Evolutionary conservation across 306 rosid genomes (phyloP).

Genomic region (Hylodesmum podocarpum): DNA sequence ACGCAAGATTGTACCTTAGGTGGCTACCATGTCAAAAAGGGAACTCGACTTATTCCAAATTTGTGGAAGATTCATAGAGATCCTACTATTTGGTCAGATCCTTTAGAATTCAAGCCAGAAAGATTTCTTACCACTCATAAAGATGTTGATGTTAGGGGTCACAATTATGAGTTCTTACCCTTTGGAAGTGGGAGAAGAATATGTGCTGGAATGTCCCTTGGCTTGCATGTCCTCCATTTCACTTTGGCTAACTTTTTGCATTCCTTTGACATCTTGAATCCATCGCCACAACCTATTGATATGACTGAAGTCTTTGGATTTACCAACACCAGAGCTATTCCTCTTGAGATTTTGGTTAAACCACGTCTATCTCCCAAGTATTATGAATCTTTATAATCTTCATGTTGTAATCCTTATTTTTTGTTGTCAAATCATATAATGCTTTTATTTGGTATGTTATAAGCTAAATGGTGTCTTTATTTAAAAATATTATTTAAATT

Average conservation of each 20-base stretch:
- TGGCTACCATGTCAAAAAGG: not conserved
- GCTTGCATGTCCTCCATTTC: not conserved
- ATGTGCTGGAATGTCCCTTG: not conserved
- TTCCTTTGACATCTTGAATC: not conserved
- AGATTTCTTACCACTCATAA: not conserved
- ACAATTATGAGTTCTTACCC: not conserved
- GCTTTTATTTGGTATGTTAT: too few relatives aligned
- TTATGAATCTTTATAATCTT: not conserved
- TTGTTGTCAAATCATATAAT: too few relatives aligned
- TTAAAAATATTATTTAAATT: too few relatives aligned
- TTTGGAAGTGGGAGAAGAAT: not conserved
- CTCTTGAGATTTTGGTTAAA: not conserved
- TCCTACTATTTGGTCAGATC: slow-evolving; percentile 2
- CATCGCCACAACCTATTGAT: not conserved
- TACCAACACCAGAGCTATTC: not conserved
- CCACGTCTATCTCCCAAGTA: not conserved
- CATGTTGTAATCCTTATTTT: too few relatives aligned
- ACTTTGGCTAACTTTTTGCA: not conserved
- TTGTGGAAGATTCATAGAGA: not conserved
- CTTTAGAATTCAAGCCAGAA: slow-evolving; percentile 1
- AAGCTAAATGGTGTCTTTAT: too few relatives aligned
- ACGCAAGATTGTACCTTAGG: not conserved
- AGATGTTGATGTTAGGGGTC: slow-evolving; percentile 14
- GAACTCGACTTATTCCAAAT: not conserved
- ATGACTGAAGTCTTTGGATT: not conserved